Evolutionary conservation across 139 green algal species (phyloP), one percentile per base, ranked within the genome.

Genomic region (Yamagishiella unicocca): DNA sequence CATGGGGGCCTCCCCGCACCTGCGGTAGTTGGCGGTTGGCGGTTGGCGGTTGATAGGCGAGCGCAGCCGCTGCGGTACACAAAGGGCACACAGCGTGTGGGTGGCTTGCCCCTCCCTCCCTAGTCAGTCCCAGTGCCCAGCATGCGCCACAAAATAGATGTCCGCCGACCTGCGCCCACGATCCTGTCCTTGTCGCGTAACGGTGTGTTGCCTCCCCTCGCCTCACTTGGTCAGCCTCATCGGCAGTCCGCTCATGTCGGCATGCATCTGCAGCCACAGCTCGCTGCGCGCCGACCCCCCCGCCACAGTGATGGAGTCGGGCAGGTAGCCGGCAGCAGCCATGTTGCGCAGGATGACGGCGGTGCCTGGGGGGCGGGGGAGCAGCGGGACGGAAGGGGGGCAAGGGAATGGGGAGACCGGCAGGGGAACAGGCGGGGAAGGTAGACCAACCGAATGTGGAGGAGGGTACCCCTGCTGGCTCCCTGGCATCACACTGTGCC

Each of bases 201-300:
- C n/a, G n/a, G n/a, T n/a, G n/a, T n/a, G n/a, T n/a, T n/a, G n/a
- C 67, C 67, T 46, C 37, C 67, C 35, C 67, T 21, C 8, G 6
- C 31, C 90, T 72, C 77, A 91, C 90, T 92, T 92, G 21, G 95
- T 98, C 24, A 96, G 90, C n/a, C 92, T 43, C 40, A 97, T 90
- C 4, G 95, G 94, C 46, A 96, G 38, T 53, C 89, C 87, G 33
- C 55, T 89, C 25, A 97, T 90, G 88, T 98, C 96, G 0, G 95
- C 96, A 50, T 97, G 95, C 19, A 96, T 95, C 91, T 98, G 95
- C 78, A 97, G 89, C 95, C 96, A 97, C 33, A 97, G 90, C 6
- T 83, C 35, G 4, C 33, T 73, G 29, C 50, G 29, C 3, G 82
- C 58, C 27, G 81, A 72, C 12, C 87, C 87, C 1, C 90, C 64